Evolutionary conservation across 192 early-diverging fungal species (phyloP).

Genomic region (Haplosporangium gracile): DNA sequence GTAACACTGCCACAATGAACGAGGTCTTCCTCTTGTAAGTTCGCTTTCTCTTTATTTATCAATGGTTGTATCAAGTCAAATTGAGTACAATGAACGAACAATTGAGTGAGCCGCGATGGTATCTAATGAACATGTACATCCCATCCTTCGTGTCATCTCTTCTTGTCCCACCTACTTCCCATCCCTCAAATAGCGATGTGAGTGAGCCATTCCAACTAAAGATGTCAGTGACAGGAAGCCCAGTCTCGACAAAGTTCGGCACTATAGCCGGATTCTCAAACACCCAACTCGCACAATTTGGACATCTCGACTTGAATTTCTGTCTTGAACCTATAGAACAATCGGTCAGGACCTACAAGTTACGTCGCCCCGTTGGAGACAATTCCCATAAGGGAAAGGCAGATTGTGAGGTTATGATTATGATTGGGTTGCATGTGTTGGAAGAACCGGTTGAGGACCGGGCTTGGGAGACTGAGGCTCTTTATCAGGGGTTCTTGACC

Average conservation of each 20-base stretch:
- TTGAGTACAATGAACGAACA: too few species aligned
- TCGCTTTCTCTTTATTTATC: background rate
- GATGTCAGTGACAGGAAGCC: constrained; percentile 29
- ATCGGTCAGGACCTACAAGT: constrained; percentile 25
- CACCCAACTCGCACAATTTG: constrained; percentile 15
- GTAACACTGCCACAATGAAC: constrained; percentile 51
- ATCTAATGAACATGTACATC: too few species aligned
- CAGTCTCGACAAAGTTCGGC: constrained; percentile 43
- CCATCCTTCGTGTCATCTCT: background rate
- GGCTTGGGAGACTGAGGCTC: constrained; percentile 35
- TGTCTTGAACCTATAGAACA: constrained; percentile 29
- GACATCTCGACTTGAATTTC: constrained; percentile 34
- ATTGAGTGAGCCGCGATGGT: too few species aligned
- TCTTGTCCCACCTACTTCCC: too few species aligned
- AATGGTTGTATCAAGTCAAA: too few species aligned
- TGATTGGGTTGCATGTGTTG: constrained; percentile 39
- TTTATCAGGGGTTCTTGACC: constrained; percentile 40
- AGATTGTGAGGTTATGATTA: constrained; percentile 40
- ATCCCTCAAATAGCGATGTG: constrained; percentile 19
- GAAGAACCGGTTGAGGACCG: constrained; percentile 44
- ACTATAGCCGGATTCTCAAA: constrained; percentile 47
- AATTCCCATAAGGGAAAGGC: constrained; percentile 14
- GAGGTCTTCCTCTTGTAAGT: constrained; percentile 52
- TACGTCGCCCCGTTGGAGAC: background rate
- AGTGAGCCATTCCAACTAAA: constrained; percentile 43